Evolutionary conservation across 371 early-diverging fungal genomes (phyloP), one percentile per base, ranked within the genome.

Genomic region (Catenaria anguillulae): DNA sequence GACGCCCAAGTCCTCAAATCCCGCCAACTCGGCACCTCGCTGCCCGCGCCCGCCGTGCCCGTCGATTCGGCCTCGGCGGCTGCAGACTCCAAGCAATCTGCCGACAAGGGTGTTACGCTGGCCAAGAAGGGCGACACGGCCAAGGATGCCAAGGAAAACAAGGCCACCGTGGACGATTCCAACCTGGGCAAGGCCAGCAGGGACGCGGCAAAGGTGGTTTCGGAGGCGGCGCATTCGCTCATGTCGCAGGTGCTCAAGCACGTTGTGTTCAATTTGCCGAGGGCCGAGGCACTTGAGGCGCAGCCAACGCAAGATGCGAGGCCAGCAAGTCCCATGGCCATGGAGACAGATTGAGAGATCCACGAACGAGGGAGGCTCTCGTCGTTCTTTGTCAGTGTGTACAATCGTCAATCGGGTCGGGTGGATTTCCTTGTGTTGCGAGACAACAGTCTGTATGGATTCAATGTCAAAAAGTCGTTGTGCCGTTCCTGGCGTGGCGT

Each of bases 241-340:
- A 70, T 77, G 56, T 54, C 71, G 4, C 79, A 79, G 59, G 70
- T 79, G 12, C 58, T 79, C 19, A 77, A 77, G 60, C 66, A 79
- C 52, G 66, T 72, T 23, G 60, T 79, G 31, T 79, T 78, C 70
- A 78, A 78, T n/a, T n/a, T n/a, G n/a, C n/a, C n/a, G n/a, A n/a
- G n/a, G n/a, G n/a, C n/a, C n/a, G n/a, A n/a, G n/a, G n/a, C n/a
- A n/a, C n/a, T n/a, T n/a, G n/a, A n/a, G n/a, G n/a, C n/a, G n/a
- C n/a, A n/a, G n/a, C n/a, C n/a, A n/a, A n/a, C n/a, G n/a, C n/a
- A n/a, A n/a, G n/a, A n/a, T n/a, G n/a, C n/a, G n/a, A n/a, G n/a
- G n/a, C n/a, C n/a, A n/a, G n/a, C n/a, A n/a, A n/a, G n/a, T n/a
- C n/a, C n/a, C n/a, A n/a, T n/a, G n/a, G n/a, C n/a, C n/a, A n/a